A percentile compares a stretch with the other conserved stretches of the same genome.
Conservation (phyloP, 768 basidiomycete species). For the Dioszegia aurantiaca region DNA sequence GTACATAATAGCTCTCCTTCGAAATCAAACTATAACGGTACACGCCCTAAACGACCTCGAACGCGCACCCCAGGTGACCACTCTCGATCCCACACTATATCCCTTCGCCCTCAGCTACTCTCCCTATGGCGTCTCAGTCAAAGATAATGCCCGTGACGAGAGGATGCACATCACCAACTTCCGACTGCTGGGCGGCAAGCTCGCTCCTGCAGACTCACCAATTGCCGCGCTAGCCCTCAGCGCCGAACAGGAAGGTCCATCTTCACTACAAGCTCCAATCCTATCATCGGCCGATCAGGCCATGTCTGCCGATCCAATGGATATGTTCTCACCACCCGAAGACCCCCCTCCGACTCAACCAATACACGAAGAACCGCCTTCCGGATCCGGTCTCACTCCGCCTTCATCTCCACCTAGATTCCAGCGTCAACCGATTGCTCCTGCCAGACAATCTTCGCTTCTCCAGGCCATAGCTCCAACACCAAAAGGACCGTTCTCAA, state of each 20-base stretch:
- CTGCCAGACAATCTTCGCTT: slow-evolving; percentile 33
- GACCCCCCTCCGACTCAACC: background rate
- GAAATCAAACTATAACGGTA: slow-evolving; percentile 73
- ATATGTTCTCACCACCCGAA: slow-evolving; percentile 4
- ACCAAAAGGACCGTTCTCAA: slow-evolving; percentile 31
- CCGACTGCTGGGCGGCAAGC: slow-evolving; percentile 30
- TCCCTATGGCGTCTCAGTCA: slow-evolving; percentile 45
- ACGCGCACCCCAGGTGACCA: slow-evolving; percentile 64
- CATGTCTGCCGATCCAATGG: slow-evolving; percentile 3
- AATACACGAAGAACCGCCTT: slow-evolving; percentile 40
- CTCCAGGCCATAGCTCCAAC: slow-evolving; percentile 17
- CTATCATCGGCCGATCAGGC: background rate
- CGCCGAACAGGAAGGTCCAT: background rate
- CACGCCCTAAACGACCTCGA: slow-evolving; percentile 66
- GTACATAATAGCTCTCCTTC: slow-evolving; percentile 71
- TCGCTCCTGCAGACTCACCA: slow-evolving; percentile 19
- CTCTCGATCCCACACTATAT: slow-evolving; percentile 54
- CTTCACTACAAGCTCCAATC: background rate
- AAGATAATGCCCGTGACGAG: slow-evolving; percentile 40
- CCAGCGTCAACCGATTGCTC: slow-evolving; percentile 28
- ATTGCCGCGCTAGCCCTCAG: background rate
- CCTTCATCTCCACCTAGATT: slow-evolving; percentile 40
- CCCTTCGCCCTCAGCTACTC: slow-evolving; percentile 39
- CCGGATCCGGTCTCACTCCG: slow-evolving; percentile 49
- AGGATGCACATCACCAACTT: slow-evolving; percentile 26